A percentile compares a stretch with the other conserved stretches of the same genome.
Evolutionary conservation across 2,329 filamentous ascomycete species (phyloP).

Genomic region (Tolypocladium inflatum): DNA sequence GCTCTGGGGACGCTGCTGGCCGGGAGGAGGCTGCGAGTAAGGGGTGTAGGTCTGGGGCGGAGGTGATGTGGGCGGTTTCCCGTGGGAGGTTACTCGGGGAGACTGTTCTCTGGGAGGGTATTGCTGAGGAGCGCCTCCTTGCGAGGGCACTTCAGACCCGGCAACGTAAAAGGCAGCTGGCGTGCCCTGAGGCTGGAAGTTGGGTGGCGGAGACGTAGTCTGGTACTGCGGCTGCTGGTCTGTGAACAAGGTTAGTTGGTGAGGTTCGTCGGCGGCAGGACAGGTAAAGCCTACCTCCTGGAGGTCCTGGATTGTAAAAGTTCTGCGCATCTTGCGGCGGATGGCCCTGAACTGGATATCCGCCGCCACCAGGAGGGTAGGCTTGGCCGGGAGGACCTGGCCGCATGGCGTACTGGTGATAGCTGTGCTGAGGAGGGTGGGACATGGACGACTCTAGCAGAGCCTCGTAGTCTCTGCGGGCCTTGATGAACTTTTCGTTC

Average conservation of each 20-base stretch:
- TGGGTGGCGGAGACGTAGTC: constrained; percentile 39
- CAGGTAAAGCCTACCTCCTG: constrained; percentile 12
- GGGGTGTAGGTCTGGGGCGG: constrained; percentile 33
- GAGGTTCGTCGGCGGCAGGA: neutral
- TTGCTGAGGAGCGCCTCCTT: constrained; percentile 29
- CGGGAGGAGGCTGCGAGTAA: constrained; percentile 33
- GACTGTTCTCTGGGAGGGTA: constrained; percentile 44
- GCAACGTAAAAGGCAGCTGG: constrained; percentile 58
- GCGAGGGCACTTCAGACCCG: constrained; percentile 42
- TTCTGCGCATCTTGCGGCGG: constrained; percentile 52
- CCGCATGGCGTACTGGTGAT: constrained; percentile 57
- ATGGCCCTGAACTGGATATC: constrained; percentile 32
- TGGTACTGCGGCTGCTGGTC: constrained; percentile 38
- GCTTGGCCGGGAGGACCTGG: constrained; percentile 37
- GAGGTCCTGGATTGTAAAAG: constrained; percentile 57
- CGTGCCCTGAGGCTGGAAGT: constrained; percentile 41
- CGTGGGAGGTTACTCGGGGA: constrained; percentile 35
- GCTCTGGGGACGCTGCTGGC: constrained; percentile 50
- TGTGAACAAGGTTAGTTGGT: constrained; percentile 9
- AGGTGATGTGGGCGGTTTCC: constrained; percentile 40
- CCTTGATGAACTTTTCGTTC: constrained; percentile 99
- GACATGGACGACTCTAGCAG: constrained; percentile 96
- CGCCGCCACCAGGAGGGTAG: constrained; percentile 27
- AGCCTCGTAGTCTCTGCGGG: constrained; percentile 88
- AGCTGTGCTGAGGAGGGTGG: constrained; percentile 73